phyloP scores from a whole-genome alignment of 2,329 filamentous ascomycete species.

The Teratosphaeria pseudoeucalypti region DNA sequence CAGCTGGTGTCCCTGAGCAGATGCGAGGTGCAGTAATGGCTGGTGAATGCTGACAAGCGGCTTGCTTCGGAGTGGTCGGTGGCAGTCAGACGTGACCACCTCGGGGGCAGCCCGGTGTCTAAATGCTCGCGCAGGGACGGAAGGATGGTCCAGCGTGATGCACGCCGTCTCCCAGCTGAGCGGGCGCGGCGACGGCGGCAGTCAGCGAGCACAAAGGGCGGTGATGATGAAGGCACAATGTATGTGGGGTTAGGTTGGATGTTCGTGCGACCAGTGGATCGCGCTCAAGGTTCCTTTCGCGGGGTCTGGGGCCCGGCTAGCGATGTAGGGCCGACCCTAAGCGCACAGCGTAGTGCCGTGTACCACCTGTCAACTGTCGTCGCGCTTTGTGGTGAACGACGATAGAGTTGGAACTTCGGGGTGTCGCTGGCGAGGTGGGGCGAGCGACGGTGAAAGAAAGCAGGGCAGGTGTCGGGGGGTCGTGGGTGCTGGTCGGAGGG shows the following conservation, averaged over 20 bases:
- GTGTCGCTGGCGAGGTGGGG: background rate
- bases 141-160: background rate
- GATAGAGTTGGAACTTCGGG: background rate
- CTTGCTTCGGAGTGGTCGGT: background rate
- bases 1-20: background rate
- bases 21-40: background rate
- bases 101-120: background rate
- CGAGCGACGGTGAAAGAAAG: background rate
- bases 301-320: background rate
- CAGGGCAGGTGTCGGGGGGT: background rate
- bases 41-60: background rate
- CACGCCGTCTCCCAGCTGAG: background rate
- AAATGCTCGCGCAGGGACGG: background rate
- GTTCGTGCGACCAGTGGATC: background rate
- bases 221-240: background rate
- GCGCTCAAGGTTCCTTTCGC: background rate
- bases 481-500: background rate
- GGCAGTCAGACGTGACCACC: background rate
- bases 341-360: background rate
- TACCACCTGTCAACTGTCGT: background rate
- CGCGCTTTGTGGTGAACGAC: background rate
- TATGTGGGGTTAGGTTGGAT: background rate
- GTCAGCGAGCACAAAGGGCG: background rate
- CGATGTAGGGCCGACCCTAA: background rate
- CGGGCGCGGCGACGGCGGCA: background rate